phyloP scores from a whole-genome alignment of 495 filamentous ascomycete species.

The Lepidopterella palustris region DNA sequence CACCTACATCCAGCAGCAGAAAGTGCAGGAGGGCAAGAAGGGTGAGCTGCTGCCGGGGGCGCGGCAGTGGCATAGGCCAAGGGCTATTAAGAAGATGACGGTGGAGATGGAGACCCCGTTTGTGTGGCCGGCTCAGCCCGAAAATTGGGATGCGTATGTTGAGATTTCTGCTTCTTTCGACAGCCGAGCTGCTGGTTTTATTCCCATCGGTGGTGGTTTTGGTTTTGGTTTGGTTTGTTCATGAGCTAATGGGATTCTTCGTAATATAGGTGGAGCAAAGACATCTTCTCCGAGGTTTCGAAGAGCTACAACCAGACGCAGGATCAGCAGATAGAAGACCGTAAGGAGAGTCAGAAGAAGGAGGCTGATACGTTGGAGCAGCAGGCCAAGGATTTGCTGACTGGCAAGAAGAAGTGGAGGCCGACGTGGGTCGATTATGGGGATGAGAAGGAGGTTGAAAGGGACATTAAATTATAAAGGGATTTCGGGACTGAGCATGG shows the following conservation, averaged over 20 bases:
- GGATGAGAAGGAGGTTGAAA: background rate
- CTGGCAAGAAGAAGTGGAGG: slow-evolving; percentile 38
- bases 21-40: slow-evolving; percentile 46
- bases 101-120: slow-evolving; percentile 79
- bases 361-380: slow-evolving; percentile 39
- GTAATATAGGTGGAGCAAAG: slow-evolving; percentile 51
- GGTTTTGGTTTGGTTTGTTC: too few species aligned
- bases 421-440: slow-evolving; percentile 20
- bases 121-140: slow-evolving; percentile 66
- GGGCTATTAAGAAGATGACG: slow-evolving; percentile 79
- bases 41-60: slow-evolving; percentile 14
- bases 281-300: slow-evolving; percentile 35
- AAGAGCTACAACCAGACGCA: background rate
- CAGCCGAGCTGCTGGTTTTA: too few species aligned
- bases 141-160: slow-evolving; percentile 51
- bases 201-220: too few species aligned
- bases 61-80: slow-evolving; percentile 49
- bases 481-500: background rate
- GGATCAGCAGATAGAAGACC: slow-evolving; percentile 26
- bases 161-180: background rate
- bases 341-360: slow-evolving; percentile 31
- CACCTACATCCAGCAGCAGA: slow-evolving; percentile 68
- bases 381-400: slow-evolving; percentile 55
- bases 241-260: too few species aligned
- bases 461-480: background rate